These are phyloP conservation scores for Thermothielavioides terrestris DNA, from an alignment of 495 filamentous ascomycete species.

Conservation along the genomic window DNA sequence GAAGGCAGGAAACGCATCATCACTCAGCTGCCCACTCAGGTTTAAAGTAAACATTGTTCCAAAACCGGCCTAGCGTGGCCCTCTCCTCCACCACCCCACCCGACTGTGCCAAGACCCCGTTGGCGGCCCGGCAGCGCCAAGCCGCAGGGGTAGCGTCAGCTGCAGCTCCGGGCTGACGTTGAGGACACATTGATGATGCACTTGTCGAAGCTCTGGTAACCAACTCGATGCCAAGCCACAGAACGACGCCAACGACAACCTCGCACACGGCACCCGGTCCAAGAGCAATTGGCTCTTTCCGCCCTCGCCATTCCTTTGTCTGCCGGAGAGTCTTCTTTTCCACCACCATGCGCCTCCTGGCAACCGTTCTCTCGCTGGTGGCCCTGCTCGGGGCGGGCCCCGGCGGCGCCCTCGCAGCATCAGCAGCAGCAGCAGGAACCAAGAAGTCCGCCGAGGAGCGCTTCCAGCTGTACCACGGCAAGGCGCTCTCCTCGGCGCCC, in stretches of 20 bases:
- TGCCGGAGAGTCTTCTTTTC: too few relatives aligned
- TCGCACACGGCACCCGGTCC: neutral
- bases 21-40: conserved; percentile 1
- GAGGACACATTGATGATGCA: conserved; percentile 10
- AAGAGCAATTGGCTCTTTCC: conserved; percentile 17
- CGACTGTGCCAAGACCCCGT: neutral
- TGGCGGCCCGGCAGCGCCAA: conserved; percentile 8
- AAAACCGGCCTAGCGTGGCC: conserved; percentile 14
- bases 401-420: conserved; percentile 21
- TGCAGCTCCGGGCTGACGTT: conserved; percentile 5
- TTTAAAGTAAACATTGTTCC: conserved; percentile 30
- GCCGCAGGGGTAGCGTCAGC: neutral
- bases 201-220: conserved; percentile 4
- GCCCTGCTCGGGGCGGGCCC: conserved; percentile 43
- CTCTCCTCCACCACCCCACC: neutral
- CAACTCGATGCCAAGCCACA: conserved; percentile 2
- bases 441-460: conserved; percentile 46
- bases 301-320: conserved; percentile 4
- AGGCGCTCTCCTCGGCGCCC: conserved; percentile 56
- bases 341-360: conserved; percentile 52
- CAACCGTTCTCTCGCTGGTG: conserved; percentile 45
- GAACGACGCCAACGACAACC: conserved; percentile 13
- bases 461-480: conserved; percentile 60
- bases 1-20: conserved; percentile 2
- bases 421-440: conserved; percentile 40